Percentiles rank a stretch among this genome's conserved stretches.
Conservation (phyloP, 345 rosid genomes). For the Bretschneidera sinensis region DNA sequence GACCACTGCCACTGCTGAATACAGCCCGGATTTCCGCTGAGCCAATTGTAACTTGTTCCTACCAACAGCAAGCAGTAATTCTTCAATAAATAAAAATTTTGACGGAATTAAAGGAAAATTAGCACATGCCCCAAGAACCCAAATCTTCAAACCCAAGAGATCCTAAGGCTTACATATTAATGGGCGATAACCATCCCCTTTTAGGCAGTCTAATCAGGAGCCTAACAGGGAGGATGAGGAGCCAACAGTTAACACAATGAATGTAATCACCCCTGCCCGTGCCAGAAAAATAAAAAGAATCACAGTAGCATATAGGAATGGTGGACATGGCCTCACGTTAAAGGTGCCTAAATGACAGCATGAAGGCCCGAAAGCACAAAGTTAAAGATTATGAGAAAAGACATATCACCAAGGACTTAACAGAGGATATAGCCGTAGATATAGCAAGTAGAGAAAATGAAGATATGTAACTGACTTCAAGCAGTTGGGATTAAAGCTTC, state of each 20-base stretch:
- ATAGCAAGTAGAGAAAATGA: no score
- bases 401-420: background rate
- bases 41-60: conserved; percentile 88
- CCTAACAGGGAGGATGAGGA: no score
- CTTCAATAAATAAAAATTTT: conserved; percentile 8
- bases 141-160: background rate
- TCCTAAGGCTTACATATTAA: background rate
- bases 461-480: no score
- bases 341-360: background rate
- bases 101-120: no score
- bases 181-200: background rate
- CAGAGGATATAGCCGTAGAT: background rate
- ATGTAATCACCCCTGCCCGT: no score
- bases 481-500: background rate
- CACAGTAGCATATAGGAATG: background rate
- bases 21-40: conserved; percentile 82
- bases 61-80: conserved; percentile 26
- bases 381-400: background rate
- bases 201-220: no score
- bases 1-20: conserved; percentile 97
- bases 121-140: background rate
- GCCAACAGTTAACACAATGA: no score
- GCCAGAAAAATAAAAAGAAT: no score
- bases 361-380: background rate
- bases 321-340: background rate